These are phyloP conservation scores for Tranzscheliella williamsii DNA, from an alignment of 1,284 basidiomycete species.

Conservation along the genomic window DNA sequence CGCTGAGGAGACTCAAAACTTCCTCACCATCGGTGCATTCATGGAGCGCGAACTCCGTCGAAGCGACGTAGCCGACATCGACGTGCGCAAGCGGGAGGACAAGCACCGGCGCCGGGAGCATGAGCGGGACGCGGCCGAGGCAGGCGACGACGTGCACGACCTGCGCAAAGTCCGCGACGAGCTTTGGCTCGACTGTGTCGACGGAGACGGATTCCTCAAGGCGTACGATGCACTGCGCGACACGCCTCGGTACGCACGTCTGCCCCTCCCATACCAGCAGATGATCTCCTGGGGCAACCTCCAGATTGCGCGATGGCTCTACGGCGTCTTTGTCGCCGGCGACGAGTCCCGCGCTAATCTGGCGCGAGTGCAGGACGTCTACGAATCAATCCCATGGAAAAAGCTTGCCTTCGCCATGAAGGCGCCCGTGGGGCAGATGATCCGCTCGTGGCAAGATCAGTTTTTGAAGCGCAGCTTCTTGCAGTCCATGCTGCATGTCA, in stretches of 20 bases:
- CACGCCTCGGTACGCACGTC: conserved; percentile 35
- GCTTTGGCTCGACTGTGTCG: conserved; percentile 56
- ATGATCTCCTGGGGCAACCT: conserved; percentile 55
- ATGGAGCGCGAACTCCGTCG: conserved; percentile 40
- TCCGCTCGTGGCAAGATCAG: conserved; percentile 48
- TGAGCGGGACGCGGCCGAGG: conserved; percentile 45
- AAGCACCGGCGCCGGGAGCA: conserved; percentile 46
- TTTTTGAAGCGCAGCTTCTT: conserved; percentile 47
- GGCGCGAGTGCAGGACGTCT: conserved; percentile 42
- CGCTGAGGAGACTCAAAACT: conserved; percentile 47
- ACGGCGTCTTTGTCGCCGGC: conserved; percentile 53
- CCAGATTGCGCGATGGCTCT: conserved; percentile 52
- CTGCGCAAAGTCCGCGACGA: conserved; percentile 49
- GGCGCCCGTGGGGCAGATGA: conserved; percentile 45
- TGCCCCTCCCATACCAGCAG: conserved; percentile 54
- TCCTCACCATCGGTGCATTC: conserved; percentile 51
- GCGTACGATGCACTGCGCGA: conserved; percentile 46
- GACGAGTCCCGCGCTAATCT: conserved; percentile 54
- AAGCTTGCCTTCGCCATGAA: conserved; percentile 52
- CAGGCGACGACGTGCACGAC: conserved; percentile 53
- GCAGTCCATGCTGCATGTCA: conserved; percentile 45
- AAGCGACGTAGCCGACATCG: conserved; percentile 43
- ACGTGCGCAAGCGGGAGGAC: conserved; percentile 46
- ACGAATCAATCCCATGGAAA: conserved; percentile 54
- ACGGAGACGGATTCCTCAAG: conserved; percentile 55